Evolutionary conservation across 2,329 filamentous ascomycete species (phyloP), one percentile per base, ranked within the genome.

Genomic region (Teratosphaeria nubilosa): DNA sequence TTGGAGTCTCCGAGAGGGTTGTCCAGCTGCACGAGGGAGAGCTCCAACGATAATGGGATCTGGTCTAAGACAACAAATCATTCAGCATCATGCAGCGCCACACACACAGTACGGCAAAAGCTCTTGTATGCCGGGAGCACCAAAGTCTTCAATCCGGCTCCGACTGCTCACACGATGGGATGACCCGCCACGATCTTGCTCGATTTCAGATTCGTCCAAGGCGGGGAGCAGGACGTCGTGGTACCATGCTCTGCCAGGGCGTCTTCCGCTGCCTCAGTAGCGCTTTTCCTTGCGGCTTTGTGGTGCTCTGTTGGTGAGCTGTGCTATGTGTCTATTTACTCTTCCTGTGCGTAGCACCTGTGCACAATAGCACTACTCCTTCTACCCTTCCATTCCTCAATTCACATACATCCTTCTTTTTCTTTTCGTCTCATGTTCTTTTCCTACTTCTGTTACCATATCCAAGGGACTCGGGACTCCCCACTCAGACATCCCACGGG

Each of bases 261-360:
- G 54, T 60, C 45, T 54, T 56, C 58, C 51, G 51, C 51, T 53
- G 25, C 51, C 31, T 53, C 25, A 53, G 31, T 53, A 32, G 51
- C 58, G 57, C 60, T 58, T 58, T 60, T 59, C 65, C 66, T 68
- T 69, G 67, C 66, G 64, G 59, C 61, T 62, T 65, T 63, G 64
- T 66, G 64, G 61, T 61, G 37, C 55, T 55, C 24, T 51, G 27
- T 30, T 30, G 25, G 41, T 48, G 3, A 48, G 41, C 11, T 53
- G 51, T 52, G 51, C 41, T 57, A 53, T 60, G 37, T 54, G 57
- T 31, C 56, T 62, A 63, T 63, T 62, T 62, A 63, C 56, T 48
- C 41, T 22, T 48, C 52, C 53, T 51, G 41, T 27, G 48, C 52
- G 61, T 63, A 58, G 61, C 56, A 64, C 61, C 54, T 22, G 61